Evolutionary conservation across 495 filamentous ascomycete species (phyloP).

Genomic region (Hypoxylon fuscum): DNA sequence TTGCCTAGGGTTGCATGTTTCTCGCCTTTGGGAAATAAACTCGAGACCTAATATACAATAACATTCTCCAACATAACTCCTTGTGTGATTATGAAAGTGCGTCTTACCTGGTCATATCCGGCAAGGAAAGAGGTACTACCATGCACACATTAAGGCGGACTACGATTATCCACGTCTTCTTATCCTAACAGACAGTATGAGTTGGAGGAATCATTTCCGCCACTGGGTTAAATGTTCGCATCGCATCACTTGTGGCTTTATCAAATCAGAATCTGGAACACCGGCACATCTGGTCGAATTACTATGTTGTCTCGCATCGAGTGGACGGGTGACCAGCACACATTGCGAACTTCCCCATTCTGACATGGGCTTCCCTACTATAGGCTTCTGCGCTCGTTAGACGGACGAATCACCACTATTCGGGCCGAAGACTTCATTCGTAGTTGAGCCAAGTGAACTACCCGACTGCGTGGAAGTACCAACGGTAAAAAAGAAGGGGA

Average conservation of each 20-base stretch:
- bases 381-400: neutral
- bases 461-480: neutral
- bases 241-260: neutral
- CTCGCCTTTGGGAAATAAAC: no score
- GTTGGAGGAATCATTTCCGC: neutral
- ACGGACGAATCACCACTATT: neutral
- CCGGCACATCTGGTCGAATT: neutral
- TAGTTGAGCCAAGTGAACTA: neutral
- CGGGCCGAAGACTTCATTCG: neutral
- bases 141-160: no score
- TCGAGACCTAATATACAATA: no score
- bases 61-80: no score
- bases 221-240: neutral
- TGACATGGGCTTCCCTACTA: neutral
- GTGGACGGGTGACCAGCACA: neutral
- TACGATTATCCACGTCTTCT: no score
- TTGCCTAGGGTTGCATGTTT: no score
- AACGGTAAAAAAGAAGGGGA: neutral
- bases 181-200: no score
- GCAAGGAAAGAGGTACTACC: no score
- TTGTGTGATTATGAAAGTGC: no score
- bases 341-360: neutral
- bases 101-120: no score
- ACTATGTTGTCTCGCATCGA: neutral
- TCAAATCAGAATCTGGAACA: neutral